Conservation (phyloP, 805 yeast species). For the Candida multigemmis region DNA sequence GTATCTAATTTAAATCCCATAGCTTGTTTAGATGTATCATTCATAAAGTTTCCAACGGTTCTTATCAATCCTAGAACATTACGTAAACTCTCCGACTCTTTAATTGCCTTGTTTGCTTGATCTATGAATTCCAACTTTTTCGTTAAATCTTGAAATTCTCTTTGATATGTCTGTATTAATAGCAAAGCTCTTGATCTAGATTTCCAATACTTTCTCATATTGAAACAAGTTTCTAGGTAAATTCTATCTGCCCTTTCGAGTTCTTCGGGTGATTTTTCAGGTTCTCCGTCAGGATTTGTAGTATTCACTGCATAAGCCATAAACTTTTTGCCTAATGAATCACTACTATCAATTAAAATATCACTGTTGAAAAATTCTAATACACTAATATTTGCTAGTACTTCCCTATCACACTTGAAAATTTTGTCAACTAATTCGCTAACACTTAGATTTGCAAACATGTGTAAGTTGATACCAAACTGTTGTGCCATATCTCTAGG, state of each 20-base stretch:
- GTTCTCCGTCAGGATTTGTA: slow-evolving; percentile 30
- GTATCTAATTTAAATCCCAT: slow-evolving; percentile 86
- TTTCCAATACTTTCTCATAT: slow-evolving; percentile 84
- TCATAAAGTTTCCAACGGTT: slow-evolving; percentile 94
- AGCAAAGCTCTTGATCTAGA: slow-evolving; percentile 80
- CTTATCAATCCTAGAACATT: slow-evolving; percentile 75
- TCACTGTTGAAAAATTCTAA: slow-evolving; percentile 78
- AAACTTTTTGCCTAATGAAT: slow-evolving; percentile 58
- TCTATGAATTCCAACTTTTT: slow-evolving; percentile 63
- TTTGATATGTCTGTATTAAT: slow-evolving; percentile 60
- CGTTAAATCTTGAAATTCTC: slow-evolving; percentile 68
- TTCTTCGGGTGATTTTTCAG: slow-evolving; percentile 63
- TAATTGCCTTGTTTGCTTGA: slow-evolving; percentile 59
- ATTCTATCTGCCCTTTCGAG: slow-evolving; percentile 83
- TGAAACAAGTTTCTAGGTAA: slow-evolving; percentile 73
- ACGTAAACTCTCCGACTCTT: slow-evolving; percentile 57
- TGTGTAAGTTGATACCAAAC: slow-evolving; percentile 87
- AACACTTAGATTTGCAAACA: slow-evolving; percentile 54
- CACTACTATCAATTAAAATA: slow-evolving; percentile 68
- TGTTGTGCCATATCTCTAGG: slow-evolving; percentile 88
- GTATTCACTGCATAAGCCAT: slow-evolving; percentile 77
- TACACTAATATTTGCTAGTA: slow-evolving; percentile 61
- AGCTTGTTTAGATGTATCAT: slow-evolving; percentile 86
- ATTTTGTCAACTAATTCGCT: slow-evolving; percentile 63
- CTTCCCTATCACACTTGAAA: slow-evolving; percentile 65